These are phyloP conservation scores for Przewalskia tangutica DNA, from an alignment of 257 asterid genomes.

Conservation along the genomic window DNA sequence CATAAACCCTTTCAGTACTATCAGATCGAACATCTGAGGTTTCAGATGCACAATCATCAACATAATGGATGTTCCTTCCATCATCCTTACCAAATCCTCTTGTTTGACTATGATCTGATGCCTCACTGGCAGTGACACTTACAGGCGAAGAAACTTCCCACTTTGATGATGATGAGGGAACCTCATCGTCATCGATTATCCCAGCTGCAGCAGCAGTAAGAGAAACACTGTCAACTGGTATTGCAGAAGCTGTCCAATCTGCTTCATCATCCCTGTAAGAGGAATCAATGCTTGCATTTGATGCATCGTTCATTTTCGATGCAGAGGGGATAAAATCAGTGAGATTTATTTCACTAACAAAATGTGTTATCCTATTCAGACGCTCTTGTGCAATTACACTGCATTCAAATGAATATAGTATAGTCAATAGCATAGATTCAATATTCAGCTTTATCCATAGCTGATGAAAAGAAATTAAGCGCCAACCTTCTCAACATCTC, in stretches of 20 bases:
- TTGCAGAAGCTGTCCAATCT: conserved; percentile 67
- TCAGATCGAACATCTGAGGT: conserved; percentile 33
- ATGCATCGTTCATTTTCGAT: conserved; percentile 20
- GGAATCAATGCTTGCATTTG: conserved; percentile 30
- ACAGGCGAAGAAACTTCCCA: conserved; percentile 46
- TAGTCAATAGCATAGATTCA: conserved; percentile 11
- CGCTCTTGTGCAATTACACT: conserved; percentile 93
- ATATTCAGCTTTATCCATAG: neutral
- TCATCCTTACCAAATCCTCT: conserved; percentile 40
- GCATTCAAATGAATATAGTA: conserved; percentile 32
- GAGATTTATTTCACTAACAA: conserved; percentile 50
- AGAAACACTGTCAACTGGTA: conserved; percentile 52
- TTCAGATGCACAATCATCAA: conserved; percentile 40
- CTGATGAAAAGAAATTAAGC: conserved; percentile 3
- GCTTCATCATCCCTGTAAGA: conserved; percentile 31
- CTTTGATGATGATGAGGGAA: conserved; percentile 36
- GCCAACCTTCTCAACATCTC: conserved; percentile 81
- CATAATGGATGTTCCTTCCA: conserved; percentile 20
- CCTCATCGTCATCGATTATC: conserved; percentile 56
- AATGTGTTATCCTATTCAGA: conserved; percentile 64
- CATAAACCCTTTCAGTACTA: conserved; percentile 15
- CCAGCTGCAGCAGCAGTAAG: conserved; percentile 83
- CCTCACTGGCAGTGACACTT: conserved; percentile 42
- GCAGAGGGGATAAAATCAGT: conserved; percentile 33
- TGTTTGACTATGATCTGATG: conserved; percentile 39